These are phyloP conservation scores for Hanseniaspora vineae DNA, from an alignment of 805 yeast genomes.

Conservation along the genomic window DNA sequence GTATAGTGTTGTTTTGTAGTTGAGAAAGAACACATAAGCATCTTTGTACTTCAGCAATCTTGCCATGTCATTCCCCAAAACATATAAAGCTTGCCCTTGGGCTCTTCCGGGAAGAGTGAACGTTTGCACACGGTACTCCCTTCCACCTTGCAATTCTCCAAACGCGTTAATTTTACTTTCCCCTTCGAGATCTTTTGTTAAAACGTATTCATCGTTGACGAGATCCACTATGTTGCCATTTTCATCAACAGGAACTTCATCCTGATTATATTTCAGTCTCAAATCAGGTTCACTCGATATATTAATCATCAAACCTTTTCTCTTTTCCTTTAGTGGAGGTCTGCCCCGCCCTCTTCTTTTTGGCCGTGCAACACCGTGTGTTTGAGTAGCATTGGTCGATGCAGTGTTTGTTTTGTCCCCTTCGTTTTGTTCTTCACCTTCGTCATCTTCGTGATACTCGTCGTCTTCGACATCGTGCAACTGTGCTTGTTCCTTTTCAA, in stretches of 20 bases:
- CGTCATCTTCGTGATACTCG: not conserved
- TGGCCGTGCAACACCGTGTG: not conserved
- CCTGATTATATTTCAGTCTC: constrained; percentile 1
- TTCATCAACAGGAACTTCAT: constrained; percentile 36
- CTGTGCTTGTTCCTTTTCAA: too few species aligned
- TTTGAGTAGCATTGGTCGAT: not conserved
- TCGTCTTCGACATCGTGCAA: too few species aligned
- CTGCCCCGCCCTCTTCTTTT: not conserved
- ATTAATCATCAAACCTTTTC: not conserved
- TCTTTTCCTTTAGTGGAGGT: not conserved
- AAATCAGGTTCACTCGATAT: constrained; percentile 2
- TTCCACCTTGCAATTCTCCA: constrained; percentile 52
- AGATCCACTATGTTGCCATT: constrained; percentile 56
- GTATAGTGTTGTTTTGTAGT: constrained; percentile 65
- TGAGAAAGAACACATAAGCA: constrained; percentile 67
- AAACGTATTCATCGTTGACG: constrained; percentile 61
- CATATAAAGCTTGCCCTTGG: constrained; percentile 56
- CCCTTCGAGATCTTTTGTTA: constrained; percentile 70
- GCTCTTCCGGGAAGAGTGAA: constrained; percentile 34
- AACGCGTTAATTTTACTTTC: constrained; percentile 52
- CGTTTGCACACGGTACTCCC: constrained; percentile 60
- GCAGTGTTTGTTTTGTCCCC: not conserved
- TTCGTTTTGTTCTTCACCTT: not conserved
- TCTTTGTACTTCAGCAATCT: constrained; percentile 90
- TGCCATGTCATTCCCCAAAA: constrained; percentile 95